A percentile compares a stretch with the other conserved stretches of the same genome.
These are phyloP conservation scores for Solanum chacoense DNA, from an alignment of 305 asterid genomes.

Conservation along the genomic window DNA sequence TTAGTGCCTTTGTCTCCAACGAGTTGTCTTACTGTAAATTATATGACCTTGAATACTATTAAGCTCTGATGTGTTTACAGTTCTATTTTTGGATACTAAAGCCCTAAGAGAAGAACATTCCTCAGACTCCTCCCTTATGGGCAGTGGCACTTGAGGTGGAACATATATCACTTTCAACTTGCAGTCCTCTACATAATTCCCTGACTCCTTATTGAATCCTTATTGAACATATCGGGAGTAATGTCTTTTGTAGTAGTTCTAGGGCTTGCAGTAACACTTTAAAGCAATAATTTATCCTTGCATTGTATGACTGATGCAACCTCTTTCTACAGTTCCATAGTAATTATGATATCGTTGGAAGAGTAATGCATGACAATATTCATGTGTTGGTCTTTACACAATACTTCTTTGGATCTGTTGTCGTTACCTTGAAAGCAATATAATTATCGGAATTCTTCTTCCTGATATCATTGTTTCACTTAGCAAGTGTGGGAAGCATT, in stretches of 20 bases:
- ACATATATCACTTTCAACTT: no score
- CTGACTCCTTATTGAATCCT: slow-evolving; percentile 62
- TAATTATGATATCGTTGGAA: slow-evolving; percentile 50
- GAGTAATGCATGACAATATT: slow-evolving; percentile 40
- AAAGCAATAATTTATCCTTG: slow-evolving; percentile 68
- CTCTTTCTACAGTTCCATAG: slow-evolving; percentile 80
- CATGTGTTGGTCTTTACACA: slow-evolving; percentile 62
- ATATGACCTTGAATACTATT: no score
- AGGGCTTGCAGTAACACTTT: slow-evolving; percentile 42
- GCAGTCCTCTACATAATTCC: slow-evolving; percentile 58
- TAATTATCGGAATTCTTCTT: slow-evolving; percentile 41
- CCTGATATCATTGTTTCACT: no score
- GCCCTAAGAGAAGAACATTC: no score
- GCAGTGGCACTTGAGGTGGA: no score
- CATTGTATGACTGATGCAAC: slow-evolving; percentile 61
- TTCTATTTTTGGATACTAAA: no score
- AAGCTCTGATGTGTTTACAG: no score
- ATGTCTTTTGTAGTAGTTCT: slow-evolving; percentile 41
- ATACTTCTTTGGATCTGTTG: slow-evolving; percentile 61
- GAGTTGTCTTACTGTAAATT: no score
- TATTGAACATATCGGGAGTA: slow-evolving; percentile 58
- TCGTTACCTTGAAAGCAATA: slow-evolving; percentile 94
- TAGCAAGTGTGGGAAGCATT: no score
- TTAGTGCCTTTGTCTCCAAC: neutral
- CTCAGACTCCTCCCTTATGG: no score